Evolutionary conservation across 768 basidiomycete genomes (phyloP).

Genomic region (Candolleomyces aberdarensis): DNA sequence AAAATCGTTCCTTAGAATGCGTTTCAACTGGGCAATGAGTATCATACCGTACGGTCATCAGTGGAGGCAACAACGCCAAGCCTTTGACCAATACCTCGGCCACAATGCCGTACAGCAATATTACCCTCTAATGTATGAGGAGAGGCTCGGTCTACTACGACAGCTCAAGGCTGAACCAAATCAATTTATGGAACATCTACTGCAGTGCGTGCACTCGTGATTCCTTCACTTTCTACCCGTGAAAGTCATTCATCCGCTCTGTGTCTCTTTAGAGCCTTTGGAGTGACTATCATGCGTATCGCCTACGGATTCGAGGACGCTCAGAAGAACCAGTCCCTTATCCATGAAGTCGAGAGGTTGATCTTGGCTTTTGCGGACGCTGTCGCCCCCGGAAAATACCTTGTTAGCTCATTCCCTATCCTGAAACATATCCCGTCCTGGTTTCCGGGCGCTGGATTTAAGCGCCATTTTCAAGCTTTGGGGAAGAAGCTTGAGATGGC

Average conservation of each 20-base stretch:
- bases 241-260: neutral
- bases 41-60: constrained; percentile 18
- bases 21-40: neutral
- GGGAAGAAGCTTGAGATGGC: neutral
- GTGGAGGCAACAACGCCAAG: constrained; percentile 20
- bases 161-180: neutral
- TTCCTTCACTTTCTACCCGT: neutral
- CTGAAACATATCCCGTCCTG: constrained; percentile 31
- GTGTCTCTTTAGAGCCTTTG: neutral
- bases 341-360: constrained; percentile 29
- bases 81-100: constrained; percentile 24
- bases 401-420: constrained; percentile 12
- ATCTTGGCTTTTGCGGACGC: constrained; percentile 19
- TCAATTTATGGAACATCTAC: neutral
- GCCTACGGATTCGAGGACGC: constrained; percentile 27
- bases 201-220: neutral
- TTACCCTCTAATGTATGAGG: constrained; percentile 11
- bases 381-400: constrained; percentile 16
- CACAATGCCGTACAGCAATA: constrained; percentile 12
- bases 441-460: constrained; percentile 35
- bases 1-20: constrained; percentile 1
- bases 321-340: constrained; percentile 29
- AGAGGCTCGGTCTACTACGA: neutral
- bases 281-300: constrained; percentile 17
- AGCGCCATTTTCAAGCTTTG: constrained; percentile 12